Evolutionary conservation across 768 basidiomycete species (phyloP).

Genomic region (Gloeostereum incarnatum): DNA sequence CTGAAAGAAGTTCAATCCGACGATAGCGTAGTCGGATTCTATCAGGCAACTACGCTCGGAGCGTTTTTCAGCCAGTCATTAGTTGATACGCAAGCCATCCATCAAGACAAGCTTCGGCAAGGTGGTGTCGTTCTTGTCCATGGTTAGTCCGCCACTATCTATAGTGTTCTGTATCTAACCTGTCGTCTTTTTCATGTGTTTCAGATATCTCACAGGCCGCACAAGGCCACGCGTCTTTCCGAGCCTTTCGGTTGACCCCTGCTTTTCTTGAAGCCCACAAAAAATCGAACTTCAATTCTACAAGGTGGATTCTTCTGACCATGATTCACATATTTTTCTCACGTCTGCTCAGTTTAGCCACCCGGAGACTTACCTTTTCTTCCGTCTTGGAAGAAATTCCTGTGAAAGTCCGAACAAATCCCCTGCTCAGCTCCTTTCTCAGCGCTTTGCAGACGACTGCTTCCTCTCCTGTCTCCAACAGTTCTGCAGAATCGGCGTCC

Average conservation of each 20-base stretch:
- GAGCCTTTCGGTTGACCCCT: constrained; percentile 77
- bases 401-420: constrained; percentile 74
- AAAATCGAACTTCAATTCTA: constrained; percentile 73
- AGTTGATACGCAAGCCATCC: constrained; percentile 76
- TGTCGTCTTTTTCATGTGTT: constrained; percentile 7
- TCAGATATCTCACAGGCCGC: constrained; percentile 71
- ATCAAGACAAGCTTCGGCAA: constrained; percentile 78
- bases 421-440: constrained; percentile 74
- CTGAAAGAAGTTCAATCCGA: constrained; percentile 88
- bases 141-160: constrained; percentile 38
- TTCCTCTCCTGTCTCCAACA: constrained; percentile 25
- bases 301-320: constrained; percentile 46
- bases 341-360: constrained; percentile 49
- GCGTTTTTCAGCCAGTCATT: constrained; percentile 79
- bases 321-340: constrained; percentile 4
- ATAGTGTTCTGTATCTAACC: not conserved
- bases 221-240: constrained; percentile 81
- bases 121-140: constrained; percentile 83
- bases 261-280: constrained; percentile 78
- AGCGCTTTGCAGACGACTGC: constrained; percentile 44
- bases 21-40: constrained; percentile 90
- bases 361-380: constrained; percentile 76
- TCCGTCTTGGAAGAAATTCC: constrained; percentile 83
- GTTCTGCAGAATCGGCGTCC: constrained; percentile 26
- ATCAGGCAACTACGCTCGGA: constrained; percentile 81